A percentile compares a stretch with the other conserved stretches of the same genome.
phyloP scores from a whole-genome alignment of 2,329 filamentous ascomycete species.

The Incumbomyces delicatus region DNA sequence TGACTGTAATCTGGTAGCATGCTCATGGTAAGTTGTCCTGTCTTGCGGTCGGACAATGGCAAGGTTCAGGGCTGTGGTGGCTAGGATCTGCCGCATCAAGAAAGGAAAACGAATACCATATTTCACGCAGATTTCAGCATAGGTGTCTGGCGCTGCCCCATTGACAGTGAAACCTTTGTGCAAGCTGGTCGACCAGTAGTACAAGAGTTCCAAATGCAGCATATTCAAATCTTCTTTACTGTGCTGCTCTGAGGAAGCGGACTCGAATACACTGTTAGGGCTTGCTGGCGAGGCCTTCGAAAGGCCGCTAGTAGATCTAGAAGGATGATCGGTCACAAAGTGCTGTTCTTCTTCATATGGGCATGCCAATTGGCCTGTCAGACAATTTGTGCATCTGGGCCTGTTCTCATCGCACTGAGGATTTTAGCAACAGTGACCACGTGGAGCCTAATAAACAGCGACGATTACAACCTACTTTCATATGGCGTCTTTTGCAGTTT shows the following conservation, averaged over 20 bases:
- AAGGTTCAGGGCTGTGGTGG: slow-evolving; percentile 23
- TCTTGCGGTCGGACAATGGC: slow-evolving; percentile 26
- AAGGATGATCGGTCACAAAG: background rate
- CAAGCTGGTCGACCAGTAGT: slow-evolving; percentile 20
- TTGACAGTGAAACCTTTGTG: slow-evolving; percentile 21
- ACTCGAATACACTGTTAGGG: no score
- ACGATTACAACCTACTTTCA: slow-evolving; percentile 24
- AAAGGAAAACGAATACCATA: slow-evolving; percentile 26
- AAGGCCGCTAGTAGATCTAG: background rate
- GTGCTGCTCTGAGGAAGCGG: background rate
- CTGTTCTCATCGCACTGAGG: slow-evolving; percentile 26
- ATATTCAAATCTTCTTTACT: slow-evolving; percentile 19
- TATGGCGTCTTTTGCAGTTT: slow-evolving; percentile 30
- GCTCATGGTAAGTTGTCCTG: slow-evolving; percentile 9
- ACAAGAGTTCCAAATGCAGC: slow-evolving; percentile 24
- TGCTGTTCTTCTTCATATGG: slow-evolving; percentile 8
- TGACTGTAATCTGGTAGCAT: slow-evolving; percentile 16
- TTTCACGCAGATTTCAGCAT: slow-evolving; percentile 7
- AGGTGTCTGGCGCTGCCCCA: background rate
- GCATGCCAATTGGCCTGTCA: slow-evolving; percentile 15
- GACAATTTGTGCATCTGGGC: slow-evolving; percentile 27
- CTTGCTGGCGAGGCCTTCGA: no score
- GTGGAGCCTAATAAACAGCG: background rate
- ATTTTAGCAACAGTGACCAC: background rate
- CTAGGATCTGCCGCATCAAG: slow-evolving; percentile 18